Conservation (phyloP, 202 grass and related monocot species). For the Panicum virgatum region DNA sequence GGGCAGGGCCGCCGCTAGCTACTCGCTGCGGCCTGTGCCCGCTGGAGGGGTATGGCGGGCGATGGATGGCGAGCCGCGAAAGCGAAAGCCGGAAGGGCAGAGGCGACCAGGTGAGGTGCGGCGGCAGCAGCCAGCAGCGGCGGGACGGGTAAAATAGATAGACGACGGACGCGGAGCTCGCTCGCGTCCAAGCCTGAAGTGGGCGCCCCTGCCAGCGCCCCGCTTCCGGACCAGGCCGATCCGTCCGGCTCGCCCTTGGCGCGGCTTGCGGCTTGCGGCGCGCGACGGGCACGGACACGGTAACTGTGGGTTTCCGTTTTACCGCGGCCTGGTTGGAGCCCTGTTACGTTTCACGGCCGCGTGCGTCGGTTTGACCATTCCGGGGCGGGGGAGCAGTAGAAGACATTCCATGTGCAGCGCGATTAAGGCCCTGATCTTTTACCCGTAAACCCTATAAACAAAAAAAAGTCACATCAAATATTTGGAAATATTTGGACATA, state of each 20-base stretch:
- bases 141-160: conserved; percentile 32
- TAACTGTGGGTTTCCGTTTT: neutral
- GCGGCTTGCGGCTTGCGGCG: too few species aligned
- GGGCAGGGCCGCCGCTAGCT: neutral
- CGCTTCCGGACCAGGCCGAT: too few species aligned
- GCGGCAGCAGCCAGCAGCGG: neutral
- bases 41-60: neutral
- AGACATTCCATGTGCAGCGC: conserved; percentile 52
- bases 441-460: too few species aligned
- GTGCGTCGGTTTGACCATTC: conserved; percentile 27
- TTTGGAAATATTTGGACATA: too few species aligned
- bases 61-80: conserved; percentile 45
- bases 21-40: neutral
- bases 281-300: too few species aligned
- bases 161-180: neutral
- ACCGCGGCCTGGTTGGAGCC: neutral
- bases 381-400: neutral
- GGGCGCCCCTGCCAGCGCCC: neutral
- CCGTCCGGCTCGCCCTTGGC: neutral
- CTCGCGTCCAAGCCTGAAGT: neutral
- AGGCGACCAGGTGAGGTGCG: neutral
- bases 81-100: conserved; percentile 42
- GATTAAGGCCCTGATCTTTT: conserved; percentile 37
- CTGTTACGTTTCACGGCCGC: too few species aligned
- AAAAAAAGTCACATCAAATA: too few species aligned